Evolutionary conservation across 768 basidiomycete species (phyloP).

Genomic region (Termitomyces sp.): DNA sequence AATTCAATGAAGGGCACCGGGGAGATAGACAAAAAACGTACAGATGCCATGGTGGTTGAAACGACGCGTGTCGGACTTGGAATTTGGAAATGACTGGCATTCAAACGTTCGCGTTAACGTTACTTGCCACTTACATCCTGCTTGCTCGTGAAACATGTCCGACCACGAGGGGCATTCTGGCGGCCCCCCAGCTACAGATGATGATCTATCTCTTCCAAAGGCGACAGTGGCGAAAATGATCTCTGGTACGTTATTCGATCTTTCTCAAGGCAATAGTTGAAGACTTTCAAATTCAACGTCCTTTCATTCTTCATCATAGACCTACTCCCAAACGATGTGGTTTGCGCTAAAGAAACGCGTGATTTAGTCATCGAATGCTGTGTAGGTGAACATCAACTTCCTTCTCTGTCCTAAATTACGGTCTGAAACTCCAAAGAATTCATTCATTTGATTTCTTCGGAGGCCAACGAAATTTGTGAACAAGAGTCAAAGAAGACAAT

Average conservation of each 20-base stretch:
- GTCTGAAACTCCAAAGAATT: slow-evolving; percentile 64
- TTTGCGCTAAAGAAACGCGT: slow-evolving; percentile 93
- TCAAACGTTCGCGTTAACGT: too few species aligned
- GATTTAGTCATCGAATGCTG: slow-evolving; percentile 98
- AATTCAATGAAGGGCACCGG: neutral
- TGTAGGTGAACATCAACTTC: slow-evolving; percentile 76
- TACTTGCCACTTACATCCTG: neutral
- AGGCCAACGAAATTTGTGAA: slow-evolving; percentile 98
- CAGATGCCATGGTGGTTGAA: slow-evolving; percentile 62
- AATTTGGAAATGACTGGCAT: slow-evolving; percentile 13
- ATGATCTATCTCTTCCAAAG: slow-evolving; percentile 92
- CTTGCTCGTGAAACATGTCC: slow-evolving; percentile 57
- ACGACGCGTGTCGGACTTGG: slow-evolving; percentile 39
- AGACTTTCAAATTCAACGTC: slow-evolving; percentile 1
- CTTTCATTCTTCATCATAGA: slow-evolving; percentile 47
- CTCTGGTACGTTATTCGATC: slow-evolving; percentile 49
- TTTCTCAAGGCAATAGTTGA: neutral
- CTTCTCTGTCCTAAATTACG: slow-evolving; percentile 3
- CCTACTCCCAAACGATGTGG: slow-evolving; percentile 80
- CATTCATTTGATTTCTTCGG: slow-evolving; percentile 94
- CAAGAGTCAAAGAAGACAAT: slow-evolving; percentile 99
- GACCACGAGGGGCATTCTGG: slow-evolving; percentile 80
- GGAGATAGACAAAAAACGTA: slow-evolving; percentile 31
- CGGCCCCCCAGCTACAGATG: slow-evolving; percentile 66
- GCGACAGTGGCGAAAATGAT: slow-evolving; percentile 99